phyloP scores from a whole-genome alignment of 163 green algal genomes.

The Trebouxiophyceae sp. region DNA sequence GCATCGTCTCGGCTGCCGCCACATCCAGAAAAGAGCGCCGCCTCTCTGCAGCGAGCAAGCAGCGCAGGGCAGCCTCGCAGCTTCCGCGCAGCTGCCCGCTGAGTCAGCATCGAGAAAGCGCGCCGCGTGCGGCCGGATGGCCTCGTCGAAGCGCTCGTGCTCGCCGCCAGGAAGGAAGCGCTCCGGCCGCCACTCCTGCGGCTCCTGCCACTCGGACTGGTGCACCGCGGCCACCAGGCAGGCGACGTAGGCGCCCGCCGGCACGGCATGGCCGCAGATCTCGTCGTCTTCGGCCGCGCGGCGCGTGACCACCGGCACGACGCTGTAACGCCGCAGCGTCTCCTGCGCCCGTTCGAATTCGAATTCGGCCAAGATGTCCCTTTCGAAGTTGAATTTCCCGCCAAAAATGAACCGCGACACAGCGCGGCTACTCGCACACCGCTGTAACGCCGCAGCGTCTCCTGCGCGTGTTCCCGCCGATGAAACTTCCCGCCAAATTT shows the following conservation, averaged over 20 bases:
- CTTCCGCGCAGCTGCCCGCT: background rate
- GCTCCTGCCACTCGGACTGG: slow-evolving; percentile 61
- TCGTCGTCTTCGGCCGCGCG: slow-evolving; percentile 56
- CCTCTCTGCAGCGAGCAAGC: background rate
- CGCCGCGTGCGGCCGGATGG: slow-evolving; percentile 61
- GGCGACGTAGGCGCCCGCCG: slow-evolving; percentile 58
- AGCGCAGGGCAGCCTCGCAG: background rate
- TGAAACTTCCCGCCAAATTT: too few relatives aligned
- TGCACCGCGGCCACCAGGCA: slow-evolving; percentile 58
- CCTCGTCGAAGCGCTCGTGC: slow-evolving; percentile 80
- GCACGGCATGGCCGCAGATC: slow-evolving; percentile 65
- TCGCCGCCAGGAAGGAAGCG: slow-evolving; percentile 83
- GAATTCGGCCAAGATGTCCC: too few relatives aligned
- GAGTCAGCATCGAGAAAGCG: too few relatives aligned
- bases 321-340: slow-evolving; percentile 76
- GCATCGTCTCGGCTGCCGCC: too few relatives aligned
- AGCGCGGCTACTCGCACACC: slow-evolving; percentile 88
- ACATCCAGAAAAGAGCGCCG: background rate
- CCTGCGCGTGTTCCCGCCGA: too few relatives aligned
- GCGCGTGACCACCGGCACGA: slow-evolving; percentile 88
- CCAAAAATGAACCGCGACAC: too few relatives aligned
- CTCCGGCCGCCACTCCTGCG: slow-evolving; percentile 64
- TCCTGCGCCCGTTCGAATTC: too few relatives aligned
- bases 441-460: slow-evolving; percentile 79
- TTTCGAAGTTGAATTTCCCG: too few relatives aligned